Evolutionary conservation across 306 rosid genomes (phyloP), one percentile per base, ranked within the genome.

Genomic region (Ammopiptanthus mongolicus): DNA sequence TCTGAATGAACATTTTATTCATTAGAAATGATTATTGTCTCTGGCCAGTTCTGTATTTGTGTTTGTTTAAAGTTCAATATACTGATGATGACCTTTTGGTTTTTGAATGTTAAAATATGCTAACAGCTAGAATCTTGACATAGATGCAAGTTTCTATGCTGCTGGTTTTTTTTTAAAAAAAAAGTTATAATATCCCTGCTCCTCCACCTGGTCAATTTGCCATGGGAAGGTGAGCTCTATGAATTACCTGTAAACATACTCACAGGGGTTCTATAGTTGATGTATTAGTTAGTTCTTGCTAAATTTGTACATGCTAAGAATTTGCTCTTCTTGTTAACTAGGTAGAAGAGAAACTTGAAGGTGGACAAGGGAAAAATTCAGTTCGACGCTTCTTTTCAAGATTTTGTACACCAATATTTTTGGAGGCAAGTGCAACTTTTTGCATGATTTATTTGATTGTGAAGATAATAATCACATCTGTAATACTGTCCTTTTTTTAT

Each of bases 261-360:
- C 69, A 69, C 62, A 48, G 36, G 76, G 69, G 25, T 71, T 70
- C 5, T 11, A 22, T 59, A 22, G 57, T 66, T 65, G 76, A 13
- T 47, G 50, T 34, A 50, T 65, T 75, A 6, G 66, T 50, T 78
- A 56, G 17, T 39, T 65, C 29, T 44, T 42, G 70, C 39, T 47
- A 55, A 39, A 73, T 72, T 84, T 78, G 28, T 58, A 25, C 22
- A 55, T 25, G 44, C 31, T 70, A 74, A 75, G 64, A 85, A 66
- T 73, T 67, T 78, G 28, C 53, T 67, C 72, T 29, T 18, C 56
- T 48, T 57, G 71, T 47, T 61, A 74, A 55, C 65, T 76, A 96
- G 99, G 99, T 88, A 14, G 98, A 96, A 76, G 99, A 96, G 90
- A 96, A 96, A 84, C 98, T 96, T 57, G 99, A 96, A 76, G 69